phyloP scores from a whole-genome alignment of 164 flowering plant genomes.

The Aristolochia contorta region DNA sequence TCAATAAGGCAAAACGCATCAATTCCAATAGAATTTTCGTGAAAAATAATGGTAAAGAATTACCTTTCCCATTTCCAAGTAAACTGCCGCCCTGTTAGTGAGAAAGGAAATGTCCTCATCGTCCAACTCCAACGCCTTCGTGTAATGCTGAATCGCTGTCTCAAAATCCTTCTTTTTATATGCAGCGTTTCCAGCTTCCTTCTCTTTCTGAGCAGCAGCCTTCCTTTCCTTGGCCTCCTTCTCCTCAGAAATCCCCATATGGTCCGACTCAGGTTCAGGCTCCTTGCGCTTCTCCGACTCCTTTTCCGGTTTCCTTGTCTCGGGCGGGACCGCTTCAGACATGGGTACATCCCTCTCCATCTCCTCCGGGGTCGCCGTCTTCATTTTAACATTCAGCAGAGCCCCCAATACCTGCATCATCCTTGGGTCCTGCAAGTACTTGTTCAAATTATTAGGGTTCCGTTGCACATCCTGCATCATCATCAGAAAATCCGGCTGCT shows the following conservation, averaged over 20 bases:
- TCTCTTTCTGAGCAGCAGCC: conserved; percentile 65
- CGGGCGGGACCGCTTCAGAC: conserved; percentile 4
- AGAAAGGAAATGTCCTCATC: conserved; percentile 82
- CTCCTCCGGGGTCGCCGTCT: conserved; percentile 31
- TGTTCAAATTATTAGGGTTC: conserved; percentile 66
- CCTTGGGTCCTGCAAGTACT: conserved; percentile 72
- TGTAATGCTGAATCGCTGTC: conserved; percentile 63
- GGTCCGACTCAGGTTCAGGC: conserved; percentile 25
- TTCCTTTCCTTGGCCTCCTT: conserved; percentile 53
- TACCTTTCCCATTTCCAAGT: conserved; percentile 96
- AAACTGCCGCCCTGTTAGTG: conserved; percentile 89
- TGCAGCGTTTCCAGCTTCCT: conserved; percentile 85
- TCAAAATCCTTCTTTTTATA: conserved; percentile 98
- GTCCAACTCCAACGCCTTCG: conserved; percentile 68
- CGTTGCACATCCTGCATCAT: conserved; percentile 87
- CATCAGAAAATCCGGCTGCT: conserved; percentile 79
- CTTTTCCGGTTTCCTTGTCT: conserved; percentile 1
- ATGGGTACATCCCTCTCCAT: conserved; percentile 26
- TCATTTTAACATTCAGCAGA: conserved; percentile 52
- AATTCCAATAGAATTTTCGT: too few relatives aligned
- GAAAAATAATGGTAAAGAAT: background rate
- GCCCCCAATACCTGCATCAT: conserved; percentile 89
- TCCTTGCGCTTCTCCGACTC: conserved; percentile 25
- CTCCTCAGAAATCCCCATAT: conserved; percentile 46
- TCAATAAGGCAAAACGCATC: too few relatives aligned